Conservation (phyloP, 805 yeast genomes). For the Isabelozyma heimii region DNA sequence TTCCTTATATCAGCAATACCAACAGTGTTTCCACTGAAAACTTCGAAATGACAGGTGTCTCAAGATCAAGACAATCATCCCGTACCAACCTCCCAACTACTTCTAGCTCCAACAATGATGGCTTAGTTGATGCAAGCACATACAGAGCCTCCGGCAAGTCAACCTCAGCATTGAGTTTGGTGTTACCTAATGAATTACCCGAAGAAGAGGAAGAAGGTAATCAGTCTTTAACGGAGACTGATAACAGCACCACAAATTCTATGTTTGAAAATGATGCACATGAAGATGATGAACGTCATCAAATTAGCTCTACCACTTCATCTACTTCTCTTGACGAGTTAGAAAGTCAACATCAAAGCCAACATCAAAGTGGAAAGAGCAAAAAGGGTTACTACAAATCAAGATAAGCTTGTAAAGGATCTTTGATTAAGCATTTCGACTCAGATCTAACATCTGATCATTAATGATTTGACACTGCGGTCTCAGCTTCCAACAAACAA, state of each 20-base stretch:
- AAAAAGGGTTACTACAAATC: not conserved
- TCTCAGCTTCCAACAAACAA: too few species aligned
- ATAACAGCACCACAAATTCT: constrained; percentile 36
- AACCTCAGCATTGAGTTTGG: constrained; percentile 5
- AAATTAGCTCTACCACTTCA: constrained; percentile 30
- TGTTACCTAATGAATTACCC: constrained; percentile 2
- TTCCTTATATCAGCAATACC: not conserved
- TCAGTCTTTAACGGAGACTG: constrained; percentile 19
- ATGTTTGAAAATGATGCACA: constrained; percentile 28
- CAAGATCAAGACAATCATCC: constrained; percentile 30
- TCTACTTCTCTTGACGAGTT: constrained; percentile 34
- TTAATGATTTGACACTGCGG: too few species aligned
- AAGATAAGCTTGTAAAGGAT: not conserved
- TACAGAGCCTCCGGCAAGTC: constrained; percentile 10
- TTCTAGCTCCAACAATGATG: constrained; percentile 5
- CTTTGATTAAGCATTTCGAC: too few species aligned
- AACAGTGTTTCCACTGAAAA: constrained; percentile 4
- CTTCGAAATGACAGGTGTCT: constrained; percentile 19
- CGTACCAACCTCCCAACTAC: constrained; percentile 12
- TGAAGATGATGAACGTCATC: constrained; percentile 21
- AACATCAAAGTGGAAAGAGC: not conserved
- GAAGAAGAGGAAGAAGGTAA: constrained; percentile 13
- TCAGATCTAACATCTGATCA: too few species aligned
- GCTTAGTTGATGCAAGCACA: constrained; percentile 1
- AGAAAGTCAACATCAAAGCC: not conserved